These are phyloP conservation scores for Tylopilus vinaceipallidus DNA, from an alignment of 768 basidiomycete genomes.

Conservation along the genomic window DNA sequence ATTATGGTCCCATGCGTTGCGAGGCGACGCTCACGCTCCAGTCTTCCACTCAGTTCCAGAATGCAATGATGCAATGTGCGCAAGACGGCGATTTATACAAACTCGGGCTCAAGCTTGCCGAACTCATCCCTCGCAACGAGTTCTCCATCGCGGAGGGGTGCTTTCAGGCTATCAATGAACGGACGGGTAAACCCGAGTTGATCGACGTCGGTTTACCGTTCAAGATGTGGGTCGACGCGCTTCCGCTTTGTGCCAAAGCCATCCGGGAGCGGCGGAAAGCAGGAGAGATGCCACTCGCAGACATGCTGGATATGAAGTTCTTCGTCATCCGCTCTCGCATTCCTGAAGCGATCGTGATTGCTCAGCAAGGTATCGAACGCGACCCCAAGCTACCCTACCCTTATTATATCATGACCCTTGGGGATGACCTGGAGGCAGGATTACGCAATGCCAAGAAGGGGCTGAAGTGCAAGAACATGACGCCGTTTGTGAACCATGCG, in stretches of 20 bases:
- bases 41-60: conserved; percentile 43
- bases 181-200: conserved; percentile 38
- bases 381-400: conserved; percentile 57
- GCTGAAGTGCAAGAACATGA: conserved; percentile 50
- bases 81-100: conserved; percentile 47
- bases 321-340: conserved; percentile 46
- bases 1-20: conserved; percentile 46
- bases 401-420: conserved; percentile 57
- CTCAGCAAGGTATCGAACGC: conserved; percentile 45
- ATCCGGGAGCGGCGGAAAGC: conserved; percentile 44
- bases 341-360: conserved; percentile 44
- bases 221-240: conserved; percentile 51
- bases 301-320: conserved; percentile 65
- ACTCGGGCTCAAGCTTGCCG: conserved; percentile 47
- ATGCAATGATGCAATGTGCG: conserved; percentile 49
- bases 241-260: conserved; percentile 55
- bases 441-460: conserved; percentile 63
- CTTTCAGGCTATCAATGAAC: conserved; percentile 45
- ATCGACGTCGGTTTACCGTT: conserved; percentile 56
- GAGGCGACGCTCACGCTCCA: conserved; percentile 45
- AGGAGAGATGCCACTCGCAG: conserved; percentile 47
- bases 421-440: conserved; percentile 45
- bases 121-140: conserved; percentile 54
- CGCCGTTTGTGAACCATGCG: conserved; percentile 56
- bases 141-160: conserved; percentile 54